These are phyloP conservation scores for Zygoascus sp. DNA, from an alignment of 1,139 yeast species.

Conservation along the genomic window DNA sequence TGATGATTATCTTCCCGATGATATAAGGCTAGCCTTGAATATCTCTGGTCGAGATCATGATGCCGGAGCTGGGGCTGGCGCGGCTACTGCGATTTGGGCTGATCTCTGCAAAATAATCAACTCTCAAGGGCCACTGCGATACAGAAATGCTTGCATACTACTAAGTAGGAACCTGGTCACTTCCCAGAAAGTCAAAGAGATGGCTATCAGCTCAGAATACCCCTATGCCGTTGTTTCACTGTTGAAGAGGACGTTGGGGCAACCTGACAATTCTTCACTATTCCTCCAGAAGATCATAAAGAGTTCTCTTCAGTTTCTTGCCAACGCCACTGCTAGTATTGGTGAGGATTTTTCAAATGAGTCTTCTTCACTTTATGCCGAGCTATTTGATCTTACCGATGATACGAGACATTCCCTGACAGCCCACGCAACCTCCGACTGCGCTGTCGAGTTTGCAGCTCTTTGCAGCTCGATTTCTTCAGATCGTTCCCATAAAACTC, in stretches of 20 bases:
- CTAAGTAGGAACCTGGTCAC: constrained; percentile 25
- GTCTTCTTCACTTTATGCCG: background rate
- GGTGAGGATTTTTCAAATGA: background rate
- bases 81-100: background rate
- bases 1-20: constrained; percentile 10
- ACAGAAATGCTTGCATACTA: constrained; percentile 23
- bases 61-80: background rate
- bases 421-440: background rate
- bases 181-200: constrained; percentile 17
- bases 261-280: constrained; percentile 12
- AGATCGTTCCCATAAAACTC: background rate
- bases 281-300: constrained; percentile 14
- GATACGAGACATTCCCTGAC: background rate
- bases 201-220: constrained; percentile 14
- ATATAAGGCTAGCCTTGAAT: background rate
- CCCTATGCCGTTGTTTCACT: constrained; percentile 1
- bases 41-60: constrained; percentile 2
- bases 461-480: background rate
- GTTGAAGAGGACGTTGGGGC: background rate
- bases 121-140: constrained; percentile 11
- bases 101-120: background rate
- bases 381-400: background rate
- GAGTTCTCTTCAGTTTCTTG: constrained; percentile 21
- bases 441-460: constrained; percentile 5
- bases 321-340: constrained; percentile 16